These are phyloP conservation scores for Agrocybe pediades DNA, from an alignment of 768 basidiomycete genomes.

Conservation along the genomic window DNA sequence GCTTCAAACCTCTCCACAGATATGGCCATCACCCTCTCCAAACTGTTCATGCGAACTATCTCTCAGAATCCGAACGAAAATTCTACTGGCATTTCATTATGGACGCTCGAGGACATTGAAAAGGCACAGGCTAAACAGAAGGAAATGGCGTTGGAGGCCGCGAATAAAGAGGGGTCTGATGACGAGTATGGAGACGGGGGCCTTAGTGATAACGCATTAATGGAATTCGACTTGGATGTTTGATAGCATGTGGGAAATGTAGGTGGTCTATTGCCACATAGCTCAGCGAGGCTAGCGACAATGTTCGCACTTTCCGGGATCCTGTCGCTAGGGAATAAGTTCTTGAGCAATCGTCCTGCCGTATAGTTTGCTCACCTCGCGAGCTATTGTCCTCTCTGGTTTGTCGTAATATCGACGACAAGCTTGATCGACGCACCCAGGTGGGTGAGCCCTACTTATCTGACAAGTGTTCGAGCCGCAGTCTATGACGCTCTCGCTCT, in stretches of 20 bases:
- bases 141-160: conserved; percentile 56
- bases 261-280: conserved; percentile 1
- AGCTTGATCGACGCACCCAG: conserved; percentile 42
- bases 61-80: conserved; percentile 98
- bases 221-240: conserved; percentile 55
- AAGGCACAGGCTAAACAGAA: conserved; percentile 83
- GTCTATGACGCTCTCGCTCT: conserved; percentile 48
- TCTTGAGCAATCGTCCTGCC: background rate
- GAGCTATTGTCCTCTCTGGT: conserved; percentile 51
- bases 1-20: conserved; percentile 97
- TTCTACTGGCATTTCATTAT: conserved; percentile 90
- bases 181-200: conserved; percentile 74
- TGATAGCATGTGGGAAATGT: conserved; percentile 20
- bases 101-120: conserved; percentile 92
- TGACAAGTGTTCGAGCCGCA: conserved; percentile 48
- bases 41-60: conserved; percentile 97
- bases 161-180: conserved; percentile 46
- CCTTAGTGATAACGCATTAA: conserved; percentile 61
- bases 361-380: conserved; percentile 37
- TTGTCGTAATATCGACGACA: conserved; percentile 66
- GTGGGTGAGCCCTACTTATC: conserved; percentile 51
- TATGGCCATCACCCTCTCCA: conserved; percentile 93
- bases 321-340: conserved; percentile 28
- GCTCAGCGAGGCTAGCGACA: conserved; percentile 25
- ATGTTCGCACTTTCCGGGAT: conserved; percentile 37